A percentile compares a stretch with the other conserved stretches of the same genome.
Evolutionary conservation across 176 grass and related monocot species (phyloP).

Genomic region (Phoenix dactylifera): DNA sequence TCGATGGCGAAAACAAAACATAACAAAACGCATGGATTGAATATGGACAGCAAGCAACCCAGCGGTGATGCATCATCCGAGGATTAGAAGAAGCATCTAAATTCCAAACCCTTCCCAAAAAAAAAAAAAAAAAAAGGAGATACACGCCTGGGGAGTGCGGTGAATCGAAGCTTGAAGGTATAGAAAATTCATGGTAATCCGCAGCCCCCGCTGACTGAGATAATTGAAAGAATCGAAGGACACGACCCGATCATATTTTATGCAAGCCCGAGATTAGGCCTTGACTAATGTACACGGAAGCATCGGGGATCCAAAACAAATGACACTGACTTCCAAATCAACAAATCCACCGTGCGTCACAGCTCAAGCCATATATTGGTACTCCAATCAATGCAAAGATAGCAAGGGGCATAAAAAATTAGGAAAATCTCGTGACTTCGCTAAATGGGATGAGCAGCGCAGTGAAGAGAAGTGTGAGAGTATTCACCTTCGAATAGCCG

Average conservation of each 20-base stretch:
- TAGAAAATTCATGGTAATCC: constrained; percentile 11
- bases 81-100: constrained; percentile 83
- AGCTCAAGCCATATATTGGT: no score
- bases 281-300: constrained; percentile 28
- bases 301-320: constrained; percentile 14
- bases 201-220: constrained; percentile 18
- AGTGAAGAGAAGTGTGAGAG: not conserved
- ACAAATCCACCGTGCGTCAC: not conserved
- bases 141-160: constrained; percentile 38
- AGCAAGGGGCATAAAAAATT: no score
- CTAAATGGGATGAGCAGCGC: no score
- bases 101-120: constrained; percentile 48
- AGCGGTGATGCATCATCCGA: constrained; percentile 36
- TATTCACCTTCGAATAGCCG: constrained; percentile 80
- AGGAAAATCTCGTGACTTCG: no score
- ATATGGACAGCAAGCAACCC: constrained; percentile 37
- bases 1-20: not conserved
- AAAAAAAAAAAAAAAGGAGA: constrained; percentile 28
- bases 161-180: not conserved
- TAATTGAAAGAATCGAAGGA: constrained; percentile 18
- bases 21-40: constrained; percentile 31
- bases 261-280: constrained; percentile 29
- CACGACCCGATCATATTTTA: constrained; percentile 24
- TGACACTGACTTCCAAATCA: no score
- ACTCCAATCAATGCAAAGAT: no score